Evolutionary conservation across 83 land plant species (phyloP), one percentile per base, ranked within the genome.

Genomic region (Diphasiastrum complanatum): DNA sequence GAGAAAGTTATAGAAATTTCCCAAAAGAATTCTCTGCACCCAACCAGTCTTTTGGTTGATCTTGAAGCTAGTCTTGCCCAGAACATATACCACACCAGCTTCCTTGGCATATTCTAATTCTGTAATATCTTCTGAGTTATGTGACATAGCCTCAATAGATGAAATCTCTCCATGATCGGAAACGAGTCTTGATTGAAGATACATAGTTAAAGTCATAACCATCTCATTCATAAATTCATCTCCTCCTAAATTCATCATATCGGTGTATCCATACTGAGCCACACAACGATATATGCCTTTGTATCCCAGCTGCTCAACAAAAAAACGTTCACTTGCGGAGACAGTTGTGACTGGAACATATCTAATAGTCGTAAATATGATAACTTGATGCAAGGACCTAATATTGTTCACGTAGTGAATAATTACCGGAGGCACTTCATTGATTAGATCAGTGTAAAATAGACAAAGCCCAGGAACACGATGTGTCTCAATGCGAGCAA

Each of bases 391-490:
- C 27, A 82, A 43, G 12, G 79, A 54, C 5, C 80, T 68, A 0
- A 76, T 71, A 25, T 66, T 70, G 19, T 67, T 73, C 51, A 73
- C 72, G 43, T 79, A 82, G 45, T 79, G 83, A 6, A 66, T 37
- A 32, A 82, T 45, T 26, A 79, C 69, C 2, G 85, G 85, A 20
- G 85, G 83, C 1, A 76, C 49, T 1, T 76, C 83, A 58, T 49
- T 37, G 6, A 68, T 32, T 3, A 75, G 62, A 33, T 82, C 75
- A 33, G 72, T 82, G 74, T 74, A 82, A 61, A 76, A 79, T 61
- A 82, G 68, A 56, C 85, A 79, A 2, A 76, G 31, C 5, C 85
- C 85, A 38, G 85, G 85, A n/a, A 82, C 80, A 1, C 78, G 63
- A 38, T 33, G 26, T 11, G 35, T 47, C 43, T 51, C 60, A n/a